These are phyloP conservation scores for Myriosclerotinia curreyana DNA, from an alignment of 2,329 filamentous ascomycete species.

Conservation along the genomic window DNA sequence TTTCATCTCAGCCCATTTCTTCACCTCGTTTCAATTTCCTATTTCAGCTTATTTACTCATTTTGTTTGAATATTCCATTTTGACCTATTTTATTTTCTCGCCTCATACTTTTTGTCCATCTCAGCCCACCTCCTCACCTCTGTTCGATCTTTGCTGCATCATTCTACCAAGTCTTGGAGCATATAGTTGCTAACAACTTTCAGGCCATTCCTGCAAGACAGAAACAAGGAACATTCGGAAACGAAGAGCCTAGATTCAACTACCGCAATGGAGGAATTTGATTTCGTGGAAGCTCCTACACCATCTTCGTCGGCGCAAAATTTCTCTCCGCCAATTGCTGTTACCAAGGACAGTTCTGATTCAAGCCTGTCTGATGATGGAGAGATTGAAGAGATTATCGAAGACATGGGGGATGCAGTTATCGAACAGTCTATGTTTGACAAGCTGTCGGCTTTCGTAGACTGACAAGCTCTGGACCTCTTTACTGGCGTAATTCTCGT, in stretches of 20 bases:
- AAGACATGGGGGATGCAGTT: not conserved
- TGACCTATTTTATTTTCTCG: no score
- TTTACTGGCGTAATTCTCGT: not conserved
- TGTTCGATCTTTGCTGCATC: no score
- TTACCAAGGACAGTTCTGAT: not conserved
- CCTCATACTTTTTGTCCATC: not conserved
- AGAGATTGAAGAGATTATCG: slow-evolving; percentile 8
- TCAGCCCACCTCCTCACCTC: no score
- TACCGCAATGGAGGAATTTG: not conserved
- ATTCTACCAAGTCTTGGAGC: no score
- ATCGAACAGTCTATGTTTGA: not conserved
- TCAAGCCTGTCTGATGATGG: not conserved
- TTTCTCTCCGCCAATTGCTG: not conserved
- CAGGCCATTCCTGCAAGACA: not conserved
- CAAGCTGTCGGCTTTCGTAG: slow-evolving; percentile 8
- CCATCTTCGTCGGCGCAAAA: not conserved
- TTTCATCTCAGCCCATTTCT: not conserved
- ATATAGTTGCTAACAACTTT: no score
- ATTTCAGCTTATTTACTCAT: no score
- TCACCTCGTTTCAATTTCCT: no score
- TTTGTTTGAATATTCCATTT: no score
- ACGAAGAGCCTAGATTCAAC: not conserved
- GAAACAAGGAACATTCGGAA: not conserved
- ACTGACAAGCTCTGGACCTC: not conserved
- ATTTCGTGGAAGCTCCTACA: not conserved